Base-by-base conservation (phyloP, 106 monocot species). In the Cymbidium sinense region DNA sequence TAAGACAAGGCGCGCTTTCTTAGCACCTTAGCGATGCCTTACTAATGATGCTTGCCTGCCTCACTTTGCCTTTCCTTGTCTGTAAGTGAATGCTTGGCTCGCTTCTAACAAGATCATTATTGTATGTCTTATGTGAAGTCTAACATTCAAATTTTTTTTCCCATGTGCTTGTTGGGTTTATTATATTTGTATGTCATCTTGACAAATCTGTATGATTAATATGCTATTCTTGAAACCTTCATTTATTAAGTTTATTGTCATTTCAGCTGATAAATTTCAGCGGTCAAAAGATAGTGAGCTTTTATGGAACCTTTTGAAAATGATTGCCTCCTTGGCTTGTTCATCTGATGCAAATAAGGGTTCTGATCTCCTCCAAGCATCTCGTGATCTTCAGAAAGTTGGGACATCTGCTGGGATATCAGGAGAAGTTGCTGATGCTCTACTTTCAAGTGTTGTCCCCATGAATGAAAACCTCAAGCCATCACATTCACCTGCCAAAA, bases 291-390 rank as follows among this genome's bases (percentile, higher is more conserved):
- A 86, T 77, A 85, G 84, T 79, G 88, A 94, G 27, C 75, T 84
- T 23, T 31, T 88, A 34, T 74, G 85, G 77, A 86, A 91, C 76
- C 76, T 94, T 74, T 79, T 94, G 79, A 82, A 71, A 76, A 93
- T 80, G 51, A 84, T 90, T 83, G 86, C 85, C 25, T 77, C 33
- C 70, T 70, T 85, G 76, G 84, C 77, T 70, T 79, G 90, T 74
- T 72, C 88, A 70, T 70, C 73, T 83, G 89, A 87, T 85, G 30
- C 62, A 64, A 83, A 34, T 64, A 87, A 80, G 5, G 73, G 82
- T 33, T 80, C 87, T 75, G 50, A 75, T 73, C 74, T 85, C 74
- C 74, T 85, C 70, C 80, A 81, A 82, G 75, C 82, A 62, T 87
- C 86, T 85, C 88, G 91, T 78, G 86, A 78, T 80, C 62, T 44